These are phyloP conservation scores for Lathyrus tuberosus DNA, from an alignment of 306 rosid species.

Conservation along the genomic window DNA sequence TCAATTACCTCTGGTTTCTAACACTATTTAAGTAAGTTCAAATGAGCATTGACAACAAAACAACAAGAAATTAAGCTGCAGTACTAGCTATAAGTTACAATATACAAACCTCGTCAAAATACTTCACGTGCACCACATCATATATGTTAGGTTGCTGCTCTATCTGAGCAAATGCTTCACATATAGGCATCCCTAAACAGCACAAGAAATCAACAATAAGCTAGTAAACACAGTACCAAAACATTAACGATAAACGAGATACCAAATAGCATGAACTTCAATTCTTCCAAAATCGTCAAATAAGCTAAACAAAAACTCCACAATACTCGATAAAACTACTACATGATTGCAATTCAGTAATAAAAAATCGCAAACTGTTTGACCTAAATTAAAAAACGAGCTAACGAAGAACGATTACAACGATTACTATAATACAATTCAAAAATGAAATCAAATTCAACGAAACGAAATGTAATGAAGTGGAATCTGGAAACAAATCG, in stretches of 20 bases:
- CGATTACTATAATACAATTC: background rate
- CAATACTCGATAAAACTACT: background rate
- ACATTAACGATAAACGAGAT: background rate
- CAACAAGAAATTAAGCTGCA: background rate
- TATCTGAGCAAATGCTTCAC: conserved; percentile 95
- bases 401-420: conserved; percentile 15
- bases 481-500: conserved; percentile 1
- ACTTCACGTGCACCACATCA: conserved; percentile 98
- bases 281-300: conserved; percentile 12
- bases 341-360: background rate
- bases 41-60: conserved; percentile 3
- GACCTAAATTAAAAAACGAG: conserved; percentile 26
- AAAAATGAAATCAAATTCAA: background rate
- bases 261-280: background rate
- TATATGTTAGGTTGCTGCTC: conserved; percentile 87
- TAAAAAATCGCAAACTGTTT: background rate
- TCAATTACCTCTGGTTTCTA: background rate
- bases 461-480: background rate
- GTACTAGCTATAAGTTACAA: conserved; percentile 1
- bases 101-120: conserved; percentile 81
- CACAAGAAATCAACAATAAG: background rate
- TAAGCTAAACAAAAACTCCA: conserved; percentile 19
- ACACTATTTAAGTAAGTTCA: background rate
- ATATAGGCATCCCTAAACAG: conserved; percentile 90
- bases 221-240: conserved; percentile 4